A percentile compares a stretch with the other conserved stretches of the same genome.
Evolutionary conservation across 2,329 filamentous ascomycete species (phyloP).

Genomic region (Calonectria crousiana): DNA sequence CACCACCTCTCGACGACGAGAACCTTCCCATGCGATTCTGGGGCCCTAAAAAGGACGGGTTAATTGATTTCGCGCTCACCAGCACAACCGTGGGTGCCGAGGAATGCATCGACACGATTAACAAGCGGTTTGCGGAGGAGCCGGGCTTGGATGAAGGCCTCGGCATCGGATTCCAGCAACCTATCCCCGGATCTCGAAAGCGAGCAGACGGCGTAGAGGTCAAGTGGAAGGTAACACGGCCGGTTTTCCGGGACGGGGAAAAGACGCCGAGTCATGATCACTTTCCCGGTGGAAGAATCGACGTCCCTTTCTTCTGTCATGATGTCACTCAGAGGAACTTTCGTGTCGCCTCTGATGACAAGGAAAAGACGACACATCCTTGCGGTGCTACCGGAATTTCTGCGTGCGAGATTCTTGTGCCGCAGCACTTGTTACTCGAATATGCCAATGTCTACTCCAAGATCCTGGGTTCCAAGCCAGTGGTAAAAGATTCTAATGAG

Average conservation of each 20-base stretch:
- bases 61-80: background rate
- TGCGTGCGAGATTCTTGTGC: constrained; percentile 1
- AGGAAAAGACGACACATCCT: background rate
- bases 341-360: background rate
- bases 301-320: background rate
- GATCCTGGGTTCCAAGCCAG: background rate
- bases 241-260: background rate
- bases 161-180: background rate
- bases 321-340: background rate
- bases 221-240: background rate
- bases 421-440: background rate
- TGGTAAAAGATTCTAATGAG: background rate
- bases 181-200: background rate
- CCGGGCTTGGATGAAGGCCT: background rate
- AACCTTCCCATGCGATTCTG: background rate
- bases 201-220: background rate
- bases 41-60: background rate
- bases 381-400: background rate
- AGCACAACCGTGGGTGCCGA: background rate
- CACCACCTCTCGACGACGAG: background rate
- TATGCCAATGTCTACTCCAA: background rate
- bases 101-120: background rate
- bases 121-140: background rate
- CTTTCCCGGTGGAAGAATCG: background rate
- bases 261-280: background rate